A percentile compares a stretch with the other conserved stretches of the same genome.
These are phyloP conservation scores for Grifola frondosa DNA, from an alignment of 1,284 basidiomycete species.

Conservation along the genomic window DNA sequence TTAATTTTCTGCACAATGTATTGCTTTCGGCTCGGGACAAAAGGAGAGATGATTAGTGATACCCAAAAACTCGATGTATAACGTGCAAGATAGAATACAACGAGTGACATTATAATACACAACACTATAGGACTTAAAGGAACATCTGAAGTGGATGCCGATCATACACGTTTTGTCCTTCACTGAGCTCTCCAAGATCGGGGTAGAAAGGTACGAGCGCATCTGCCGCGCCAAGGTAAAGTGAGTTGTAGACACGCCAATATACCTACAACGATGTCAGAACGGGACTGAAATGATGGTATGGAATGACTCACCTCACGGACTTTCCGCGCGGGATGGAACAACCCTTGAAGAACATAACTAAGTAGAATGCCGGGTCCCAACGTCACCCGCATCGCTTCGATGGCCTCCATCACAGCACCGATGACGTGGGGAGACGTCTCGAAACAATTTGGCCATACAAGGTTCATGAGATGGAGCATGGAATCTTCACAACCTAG, in stretches of 20 bases:
- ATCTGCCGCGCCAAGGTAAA: constrained; percentile 87
- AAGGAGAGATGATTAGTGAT: constrained; percentile 3
- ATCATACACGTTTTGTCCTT: constrained; percentile 87
- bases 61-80: constrained; percentile 4
- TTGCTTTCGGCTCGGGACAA: constrained; percentile 1
- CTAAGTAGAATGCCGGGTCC: constrained; percentile 92
- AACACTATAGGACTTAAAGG: constrained; percentile 44
- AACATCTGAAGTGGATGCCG: constrained; percentile 83
- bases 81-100: constrained; percentile 3
- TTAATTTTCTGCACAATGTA: too few species aligned
- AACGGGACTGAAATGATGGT: background rate
- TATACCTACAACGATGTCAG: constrained; percentile 62
- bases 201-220: constrained; percentile 96
- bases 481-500: constrained; percentile 98
- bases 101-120: constrained; percentile 16
- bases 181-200: constrained; percentile 81
- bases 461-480: constrained; percentile 95
- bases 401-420: constrained; percentile 94
- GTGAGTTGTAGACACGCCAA: constrained; percentile 90
- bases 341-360: constrained; percentile 90
- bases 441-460: constrained; percentile 99
- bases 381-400: constrained; percentile 94
- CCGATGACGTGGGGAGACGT: constrained; percentile 98
- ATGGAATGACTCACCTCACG: constrained; percentile 67
- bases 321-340: constrained; percentile 95